These are phyloP conservation scores for Arxiozyma telluris DNA, from an alignment of 1,139 yeast species.

Conservation along the genomic window DNA sequence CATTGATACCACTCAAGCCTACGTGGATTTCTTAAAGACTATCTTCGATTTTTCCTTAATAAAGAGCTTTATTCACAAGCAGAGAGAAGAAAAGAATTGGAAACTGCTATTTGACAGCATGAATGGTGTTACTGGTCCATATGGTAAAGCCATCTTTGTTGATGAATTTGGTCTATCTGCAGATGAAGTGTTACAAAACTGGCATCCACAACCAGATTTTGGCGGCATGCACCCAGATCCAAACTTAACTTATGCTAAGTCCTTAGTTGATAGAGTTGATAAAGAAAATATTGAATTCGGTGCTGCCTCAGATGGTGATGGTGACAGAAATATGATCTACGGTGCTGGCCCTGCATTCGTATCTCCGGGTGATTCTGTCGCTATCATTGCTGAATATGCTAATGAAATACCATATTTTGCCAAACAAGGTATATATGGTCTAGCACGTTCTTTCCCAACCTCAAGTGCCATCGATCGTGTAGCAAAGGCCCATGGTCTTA, in stretches of 20 bases:
- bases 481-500: conserved; percentile 65
- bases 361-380: conserved; percentile 97
- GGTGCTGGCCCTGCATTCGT: conserved; percentile 90
- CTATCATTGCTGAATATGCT: conserved; percentile 92
- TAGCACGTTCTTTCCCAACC: conserved; percentile 98
- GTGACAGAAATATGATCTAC: conserved; percentile 97
- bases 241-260: conserved; percentile 85
- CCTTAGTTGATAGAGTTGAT: conserved; percentile 81
- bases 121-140: conserved; percentile 97
- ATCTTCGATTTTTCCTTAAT: conserved; percentile 86
- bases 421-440: conserved; percentile 77
- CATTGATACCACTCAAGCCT: conserved; percentile 73
- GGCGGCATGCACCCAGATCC: conserved; percentile 99
- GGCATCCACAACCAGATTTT: conserved; percentile 72
- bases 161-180: conserved; percentile 74
- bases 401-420: conserved; percentile 79
- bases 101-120: conserved; percentile 78
- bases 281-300: conserved; percentile 77
- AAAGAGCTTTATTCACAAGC: conserved; percentile 50
- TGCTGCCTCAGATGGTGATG: conserved; percentile 98
- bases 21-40: conserved; percentile 67
- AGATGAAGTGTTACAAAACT: conserved; percentile 62
- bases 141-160: conserved; percentile 75
- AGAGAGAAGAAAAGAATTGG: conserved; percentile 46
- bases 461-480: conserved; percentile 90